Evolutionary conservation across 2,329 filamentous ascomycete genomes (phyloP).

Genomic region (Meredithiella fracta): DNA sequence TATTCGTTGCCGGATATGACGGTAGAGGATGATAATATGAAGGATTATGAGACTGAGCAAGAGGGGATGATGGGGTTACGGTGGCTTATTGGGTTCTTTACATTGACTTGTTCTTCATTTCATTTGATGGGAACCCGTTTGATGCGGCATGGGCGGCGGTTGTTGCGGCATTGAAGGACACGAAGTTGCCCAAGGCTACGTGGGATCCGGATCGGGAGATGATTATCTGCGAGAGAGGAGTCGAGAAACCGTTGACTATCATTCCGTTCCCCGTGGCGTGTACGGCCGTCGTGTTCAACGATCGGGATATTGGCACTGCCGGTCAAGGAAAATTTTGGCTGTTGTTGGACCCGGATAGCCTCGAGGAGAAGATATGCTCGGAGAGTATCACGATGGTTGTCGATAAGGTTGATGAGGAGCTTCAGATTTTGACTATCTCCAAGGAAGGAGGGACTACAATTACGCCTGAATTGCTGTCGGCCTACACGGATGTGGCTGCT

Average conservation of each 20-base stretch:
- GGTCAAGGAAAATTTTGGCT: slow-evolving; percentile 46
- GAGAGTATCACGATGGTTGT: slow-evolving; percentile 75
- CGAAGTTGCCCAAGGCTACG: slow-evolving; percentile 57
- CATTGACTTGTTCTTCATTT: slow-evolving; percentile 88
- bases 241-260: slow-evolving; percentile 41
- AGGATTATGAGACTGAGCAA: slow-evolving; percentile 24
- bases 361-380: slow-evolving; percentile 72
- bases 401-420: slow-evolving; percentile 38
- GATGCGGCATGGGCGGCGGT: slow-evolving; percentile 81
- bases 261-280: slow-evolving; percentile 55
- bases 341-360: slow-evolving; percentile 71
- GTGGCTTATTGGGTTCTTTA: slow-evolving; percentile 93
- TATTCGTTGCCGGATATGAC: slow-evolving; percentile 30
- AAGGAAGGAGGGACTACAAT: slow-evolving; percentile 67
- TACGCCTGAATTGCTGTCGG: slow-evolving; percentile 34
- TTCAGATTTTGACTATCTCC: slow-evolving; percentile 53
- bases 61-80: slow-evolving; percentile 29
- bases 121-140: slow-evolving; percentile 79
- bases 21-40: slow-evolving; percentile 28
- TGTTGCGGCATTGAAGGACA: slow-evolving; percentile 63
- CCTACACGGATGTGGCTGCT: slow-evolving; percentile 14
- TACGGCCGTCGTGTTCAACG: slow-evolving; percentile 64
- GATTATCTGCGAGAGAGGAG: slow-evolving; percentile 52
- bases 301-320: slow-evolving; percentile 19
- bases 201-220: slow-evolving; percentile 73